phyloP scores from a whole-genome alignment of 345 rosid genomes.

The Salix koriyanagi region DNA sequence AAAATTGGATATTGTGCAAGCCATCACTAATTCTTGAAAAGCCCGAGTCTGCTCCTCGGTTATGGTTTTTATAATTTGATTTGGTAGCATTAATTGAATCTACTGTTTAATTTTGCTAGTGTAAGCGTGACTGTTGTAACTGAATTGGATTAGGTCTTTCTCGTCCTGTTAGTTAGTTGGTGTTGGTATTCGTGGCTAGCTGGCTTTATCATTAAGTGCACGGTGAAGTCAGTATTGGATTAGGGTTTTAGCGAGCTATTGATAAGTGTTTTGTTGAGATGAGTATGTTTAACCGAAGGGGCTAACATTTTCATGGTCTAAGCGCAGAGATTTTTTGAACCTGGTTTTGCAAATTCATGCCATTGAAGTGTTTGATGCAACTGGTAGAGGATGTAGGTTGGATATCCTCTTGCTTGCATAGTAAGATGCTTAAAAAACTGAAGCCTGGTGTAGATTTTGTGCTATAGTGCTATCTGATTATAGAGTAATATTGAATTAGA shows the following conservation, averaged over 20 bases:
- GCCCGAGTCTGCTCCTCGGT: slow-evolving; percentile 1
- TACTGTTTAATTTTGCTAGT: neutral
- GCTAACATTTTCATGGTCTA: neutral
- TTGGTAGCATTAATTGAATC: neutral
- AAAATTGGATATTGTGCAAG: slow-evolving; percentile 10
- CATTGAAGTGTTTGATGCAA: neutral
- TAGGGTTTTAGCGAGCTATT: neutral
- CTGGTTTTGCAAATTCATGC: neutral
- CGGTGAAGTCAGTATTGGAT: neutral
- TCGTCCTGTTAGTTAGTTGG: neutral
- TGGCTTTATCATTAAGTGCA: neutral
- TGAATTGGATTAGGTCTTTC: neutral
- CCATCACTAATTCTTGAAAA: neutral
- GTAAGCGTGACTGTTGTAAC: slow-evolving; percentile 3
- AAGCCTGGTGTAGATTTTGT: neutral
- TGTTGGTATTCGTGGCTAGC: neutral
- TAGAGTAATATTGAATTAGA: neutral
- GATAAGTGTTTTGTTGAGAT: neutral
- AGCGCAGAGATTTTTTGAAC: neutral
- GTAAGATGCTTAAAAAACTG: neutral
- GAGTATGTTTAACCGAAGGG: neutral
- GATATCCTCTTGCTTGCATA: neutral
- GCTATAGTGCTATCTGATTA: neutral
- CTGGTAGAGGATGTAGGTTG: neutral
- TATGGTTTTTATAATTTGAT: neutral